phyloP scores from a whole-genome alignment of 192 early-diverging fungal genomes.

The Backusella tarrabulga region DNA sequence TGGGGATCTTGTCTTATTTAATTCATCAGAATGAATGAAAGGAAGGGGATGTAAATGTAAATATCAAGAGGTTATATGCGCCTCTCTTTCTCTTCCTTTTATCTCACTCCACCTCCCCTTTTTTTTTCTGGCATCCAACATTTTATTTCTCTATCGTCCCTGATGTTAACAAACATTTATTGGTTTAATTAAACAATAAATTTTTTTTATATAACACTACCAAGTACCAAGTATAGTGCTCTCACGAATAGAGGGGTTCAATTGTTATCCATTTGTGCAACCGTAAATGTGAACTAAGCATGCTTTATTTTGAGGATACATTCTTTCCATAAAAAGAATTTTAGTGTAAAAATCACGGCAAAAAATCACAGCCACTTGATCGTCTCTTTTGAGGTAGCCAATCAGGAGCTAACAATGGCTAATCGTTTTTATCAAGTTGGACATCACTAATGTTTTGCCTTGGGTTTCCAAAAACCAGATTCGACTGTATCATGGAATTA shows the following conservation, averaged over 20 bases:
- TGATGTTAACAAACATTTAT: background rate
- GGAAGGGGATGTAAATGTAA: background rate
- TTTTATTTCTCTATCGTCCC: background rate
- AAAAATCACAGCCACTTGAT: too few relatives aligned
- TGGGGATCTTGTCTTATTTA: constrained; percentile 33
- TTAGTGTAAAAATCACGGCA: too few relatives aligned
- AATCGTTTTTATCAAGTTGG: too few relatives aligned
- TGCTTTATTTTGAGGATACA: background rate
- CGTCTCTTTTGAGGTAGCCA: too few relatives aligned
- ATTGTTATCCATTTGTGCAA: background rate
- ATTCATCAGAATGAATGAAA: background rate
- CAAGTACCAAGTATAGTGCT: background rate
- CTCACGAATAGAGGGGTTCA: background rate
- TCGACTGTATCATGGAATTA: too few relatives aligned
- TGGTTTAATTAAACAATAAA: background rate
- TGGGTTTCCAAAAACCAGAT: too few relatives aligned
- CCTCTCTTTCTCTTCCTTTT: background rate
- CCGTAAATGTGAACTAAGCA: background rate
- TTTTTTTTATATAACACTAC: background rate
- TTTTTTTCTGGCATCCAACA: background rate
- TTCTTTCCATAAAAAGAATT: too few relatives aligned
- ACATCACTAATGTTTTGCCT: too few relatives aligned
- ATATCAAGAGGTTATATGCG: background rate
- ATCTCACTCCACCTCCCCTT: background rate
- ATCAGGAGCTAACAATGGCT: too few relatives aligned